Conservation (phyloP, 23 red algal genomes). For the Pyropia yezoensis region DNA sequence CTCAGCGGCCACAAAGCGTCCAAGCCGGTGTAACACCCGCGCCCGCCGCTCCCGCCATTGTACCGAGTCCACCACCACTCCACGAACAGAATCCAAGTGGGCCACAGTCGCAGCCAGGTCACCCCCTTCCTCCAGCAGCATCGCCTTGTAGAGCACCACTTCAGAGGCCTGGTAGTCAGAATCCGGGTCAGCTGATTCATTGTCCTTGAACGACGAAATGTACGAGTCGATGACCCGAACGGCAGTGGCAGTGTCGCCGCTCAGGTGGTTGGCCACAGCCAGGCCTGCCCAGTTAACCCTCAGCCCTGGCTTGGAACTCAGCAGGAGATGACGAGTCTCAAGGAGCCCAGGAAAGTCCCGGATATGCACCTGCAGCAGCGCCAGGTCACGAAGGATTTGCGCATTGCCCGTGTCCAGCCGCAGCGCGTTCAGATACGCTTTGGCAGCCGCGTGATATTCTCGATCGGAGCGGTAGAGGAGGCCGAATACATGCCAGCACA, state of each 20-base stretch:
- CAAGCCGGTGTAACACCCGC: constrained; percentile 26
- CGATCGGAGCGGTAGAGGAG: constrained; percentile 86
- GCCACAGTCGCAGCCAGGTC: constrained; percentile 28
- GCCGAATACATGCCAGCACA: constrained; percentile 93
- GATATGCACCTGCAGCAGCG: constrained; percentile 82
- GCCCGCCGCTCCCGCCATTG: constrained; percentile 54
- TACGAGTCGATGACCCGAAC: constrained; percentile 71
- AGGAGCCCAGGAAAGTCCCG: constrained; percentile 85
- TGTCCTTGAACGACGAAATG: constrained; percentile 21
- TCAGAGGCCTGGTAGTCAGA: constrained; percentile 64
- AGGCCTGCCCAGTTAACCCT: constrained; percentile 81
- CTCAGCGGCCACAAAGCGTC: constrained; percentile 31
- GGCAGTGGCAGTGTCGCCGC: constrained; percentile 48
- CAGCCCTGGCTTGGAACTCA: constrained; percentile 59
- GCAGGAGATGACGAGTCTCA: constrained; percentile 47
- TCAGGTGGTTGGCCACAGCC: constrained; percentile 81
- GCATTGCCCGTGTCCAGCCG: constrained; percentile 74
- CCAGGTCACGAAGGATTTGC: constrained; percentile 89
- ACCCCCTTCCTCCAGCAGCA: constrained; percentile 59
- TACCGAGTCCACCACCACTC: constrained; percentile 39
- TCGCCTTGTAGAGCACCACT: constrained; percentile 49
- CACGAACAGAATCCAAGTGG: constrained; percentile 39
- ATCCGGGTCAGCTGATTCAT: constrained; percentile 20
- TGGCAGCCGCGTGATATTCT: constrained; percentile 78
- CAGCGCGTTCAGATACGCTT: constrained; percentile 85